phyloP scores from a whole-genome alignment of 2,329 filamentous ascomycete genomes.

The Xylaria sp. region DNA sequence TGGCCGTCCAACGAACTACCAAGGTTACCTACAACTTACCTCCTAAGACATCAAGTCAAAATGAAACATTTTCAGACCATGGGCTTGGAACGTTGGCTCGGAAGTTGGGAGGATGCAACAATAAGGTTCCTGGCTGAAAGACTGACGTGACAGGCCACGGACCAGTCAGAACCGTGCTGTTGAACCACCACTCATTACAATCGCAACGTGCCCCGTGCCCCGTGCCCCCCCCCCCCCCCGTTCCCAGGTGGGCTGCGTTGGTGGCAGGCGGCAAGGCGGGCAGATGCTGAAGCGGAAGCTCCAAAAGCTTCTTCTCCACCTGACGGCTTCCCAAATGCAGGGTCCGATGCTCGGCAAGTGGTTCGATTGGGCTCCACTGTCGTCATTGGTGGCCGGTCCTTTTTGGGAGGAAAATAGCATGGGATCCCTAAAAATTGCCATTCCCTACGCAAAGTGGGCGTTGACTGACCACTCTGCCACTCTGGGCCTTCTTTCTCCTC shows the following conservation, averaged over 20 bases:
- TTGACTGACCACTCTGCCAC: slow-evolving; percentile 20
- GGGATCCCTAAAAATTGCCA: slow-evolving; percentile 22
- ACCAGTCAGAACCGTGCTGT: background rate
- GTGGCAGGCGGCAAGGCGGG: no score
- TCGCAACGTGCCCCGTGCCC: background rate
- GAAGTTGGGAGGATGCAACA: background rate
- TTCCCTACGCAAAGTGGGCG: slow-evolving; percentile 19
- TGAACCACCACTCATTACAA: background rate
- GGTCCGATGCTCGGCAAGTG: slow-evolving; percentile 29
- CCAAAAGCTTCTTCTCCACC: slow-evolving; percentile 16
- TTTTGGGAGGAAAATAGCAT: slow-evolving; percentile 16
- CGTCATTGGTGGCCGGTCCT: slow-evolving; percentile 28
- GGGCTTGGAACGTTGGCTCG: background rate
- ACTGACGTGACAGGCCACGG: background rate
- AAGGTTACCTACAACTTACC: background rate
- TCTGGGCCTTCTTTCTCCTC: slow-evolving; percentile 7
- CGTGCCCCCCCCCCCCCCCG: no score
- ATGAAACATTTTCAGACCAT: background rate
- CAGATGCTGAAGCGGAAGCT: no score
- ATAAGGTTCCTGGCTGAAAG: no score
- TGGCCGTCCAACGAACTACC: background rate
- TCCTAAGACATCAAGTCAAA: background rate
- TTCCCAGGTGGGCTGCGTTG: no score
- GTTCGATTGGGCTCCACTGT: slow-evolving; percentile 24
- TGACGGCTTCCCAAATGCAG: slow-evolving; percentile 24